These are phyloP conservation scores for Pleurotus sapidus DNA, from an alignment of 768 basidiomycete species.

Conservation along the genomic window DNA sequence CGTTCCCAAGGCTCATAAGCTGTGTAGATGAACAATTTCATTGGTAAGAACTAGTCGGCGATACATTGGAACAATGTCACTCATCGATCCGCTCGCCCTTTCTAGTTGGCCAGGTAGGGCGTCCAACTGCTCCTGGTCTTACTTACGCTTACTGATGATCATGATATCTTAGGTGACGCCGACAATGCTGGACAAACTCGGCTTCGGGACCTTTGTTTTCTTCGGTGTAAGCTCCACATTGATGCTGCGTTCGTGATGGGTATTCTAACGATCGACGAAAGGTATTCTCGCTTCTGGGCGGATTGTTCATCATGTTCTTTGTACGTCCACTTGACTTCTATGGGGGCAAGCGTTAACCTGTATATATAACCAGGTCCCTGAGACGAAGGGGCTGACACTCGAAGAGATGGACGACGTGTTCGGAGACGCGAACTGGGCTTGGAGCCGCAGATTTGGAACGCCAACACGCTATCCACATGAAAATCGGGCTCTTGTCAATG, in stretches of 20 bases:
- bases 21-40: conserved; percentile 72
- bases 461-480: conserved; percentile 49
- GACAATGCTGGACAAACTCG: conserved; percentile 61
- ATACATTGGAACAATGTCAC: background rate
- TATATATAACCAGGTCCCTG: conserved; percentile 46
- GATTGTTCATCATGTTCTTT: conserved; percentile 62
- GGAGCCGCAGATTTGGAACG: conserved; percentile 53
- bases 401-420: conserved; percentile 84
- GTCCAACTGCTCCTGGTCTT: background rate
- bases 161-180: conserved; percentile 51
- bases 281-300: conserved; percentile 67
- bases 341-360: background rate
- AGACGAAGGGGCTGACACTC: conserved; percentile 68
- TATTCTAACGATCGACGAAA: conserved; percentile 17
- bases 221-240: conserved; percentile 50
- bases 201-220: conserved; percentile 74
- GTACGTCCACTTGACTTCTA: conserved; percentile 30
- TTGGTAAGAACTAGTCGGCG: conserved; percentile 36
- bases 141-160: background rate
- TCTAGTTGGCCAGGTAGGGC: conserved; percentile 45
- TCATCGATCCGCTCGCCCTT: conserved; percentile 8
- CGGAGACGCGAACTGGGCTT: conserved; percentile 50
- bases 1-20: background rate
- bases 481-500: conserved; percentile 54
- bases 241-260: background rate